A percentile compares a stretch with the other conserved stretches of the same genome.
Evolutionary conservation across 2,329 filamentous ascomycete genomes (phyloP).

Genomic region (Trichoderma arundinaceum): DNA sequence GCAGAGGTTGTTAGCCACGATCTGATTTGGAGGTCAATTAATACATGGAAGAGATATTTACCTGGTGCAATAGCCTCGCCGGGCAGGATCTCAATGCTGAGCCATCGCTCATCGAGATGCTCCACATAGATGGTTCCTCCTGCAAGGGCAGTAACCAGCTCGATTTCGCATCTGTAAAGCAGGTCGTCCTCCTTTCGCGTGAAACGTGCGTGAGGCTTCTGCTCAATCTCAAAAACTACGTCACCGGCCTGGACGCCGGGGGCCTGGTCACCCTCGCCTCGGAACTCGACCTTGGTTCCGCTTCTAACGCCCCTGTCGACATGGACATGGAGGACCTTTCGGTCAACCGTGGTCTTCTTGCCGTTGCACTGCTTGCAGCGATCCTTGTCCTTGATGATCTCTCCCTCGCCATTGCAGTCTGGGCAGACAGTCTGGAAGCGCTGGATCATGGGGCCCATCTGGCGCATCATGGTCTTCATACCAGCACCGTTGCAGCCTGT

Average conservation of each 20-base stretch:
- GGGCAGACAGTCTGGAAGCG: conserved; percentile 99
- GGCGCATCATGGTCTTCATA: conserved; percentile 99
- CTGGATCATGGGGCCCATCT: conserved; percentile 99
- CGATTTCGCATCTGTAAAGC: conserved; percentile 93
- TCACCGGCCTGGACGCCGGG: conserved; percentile 93
- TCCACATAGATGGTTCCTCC: conserved; percentile 92
- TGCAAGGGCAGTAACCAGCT: conserved; percentile 91
- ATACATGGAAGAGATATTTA: conserved; percentile 54
- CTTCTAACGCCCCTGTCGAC: conserved; percentile 93
- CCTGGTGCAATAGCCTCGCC: conserved; percentile 94
- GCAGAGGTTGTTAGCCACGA: conserved; percentile 30
- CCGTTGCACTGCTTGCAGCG: conserved; percentile 95
- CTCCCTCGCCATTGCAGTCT: conserved; percentile 96
- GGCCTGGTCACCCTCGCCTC: conserved; percentile 93
- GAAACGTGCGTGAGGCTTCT: conserved; percentile 97
- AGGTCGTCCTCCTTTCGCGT: conserved; percentile 95
- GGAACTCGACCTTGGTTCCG: conserved; percentile 96
- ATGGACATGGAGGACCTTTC: conserved; percentile 97
- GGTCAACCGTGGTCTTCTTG: conserved; percentile 97
- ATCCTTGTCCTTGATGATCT: conserved; percentile 96
- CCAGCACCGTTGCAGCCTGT: conserved; percentile 88
- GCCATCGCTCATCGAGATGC: conserved; percentile 96
- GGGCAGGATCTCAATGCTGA: conserved; percentile 88
- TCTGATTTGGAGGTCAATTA: not conserved
- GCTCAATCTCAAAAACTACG: conserved; percentile 97